Evolutionary conservation across 352 stramenopile species (phyloP).

Genomic region (Halophytophthora polymorphica): DNA sequence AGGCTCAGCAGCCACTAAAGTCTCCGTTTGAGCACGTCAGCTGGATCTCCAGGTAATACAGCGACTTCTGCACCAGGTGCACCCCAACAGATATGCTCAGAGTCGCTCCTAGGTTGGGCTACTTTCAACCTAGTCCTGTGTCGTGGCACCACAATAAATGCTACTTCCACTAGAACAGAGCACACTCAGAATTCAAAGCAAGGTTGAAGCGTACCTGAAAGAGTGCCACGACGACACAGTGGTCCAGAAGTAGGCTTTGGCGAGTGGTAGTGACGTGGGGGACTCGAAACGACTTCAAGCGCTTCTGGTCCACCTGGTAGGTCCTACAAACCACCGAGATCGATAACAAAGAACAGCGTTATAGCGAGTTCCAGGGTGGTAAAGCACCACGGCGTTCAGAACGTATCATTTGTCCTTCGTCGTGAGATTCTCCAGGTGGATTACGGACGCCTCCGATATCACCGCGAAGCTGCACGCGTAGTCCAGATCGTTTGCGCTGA

Average conservation of each 20-base stretch:
- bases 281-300: too few species aligned
- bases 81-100: slow-evolving; percentile 10
- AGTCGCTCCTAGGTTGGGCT: slow-evolving; percentile 5
- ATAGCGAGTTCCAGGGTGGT: background rate
- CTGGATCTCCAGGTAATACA: slow-evolving; percentile 20
- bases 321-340: slow-evolving; percentile 1
- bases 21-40: slow-evolving; percentile 15
- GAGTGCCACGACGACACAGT: too few species aligned
- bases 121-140: slow-evolving; percentile 8
- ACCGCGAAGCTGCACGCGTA: too few species aligned
- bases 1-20: slow-evolving; percentile 12
- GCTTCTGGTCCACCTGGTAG: slow-evolving; percentile 3
- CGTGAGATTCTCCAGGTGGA: too few species aligned
- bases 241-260: too few species aligned
- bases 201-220: too few species aligned
- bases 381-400: background rate
- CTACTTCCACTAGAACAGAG: too few species aligned
- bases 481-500: too few species aligned
- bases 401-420: background rate
- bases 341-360: background rate
- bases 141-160: slow-evolving; percentile 8
- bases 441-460: too few species aligned
- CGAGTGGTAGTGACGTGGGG: too few species aligned
- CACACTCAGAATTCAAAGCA: too few species aligned
- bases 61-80: slow-evolving; percentile 14